Percentiles rank a stretch among this genome's conserved stretches.
phyloP scores from a whole-genome alignment of 164 flowering plant species.

The Vitis labrusca region DNA sequence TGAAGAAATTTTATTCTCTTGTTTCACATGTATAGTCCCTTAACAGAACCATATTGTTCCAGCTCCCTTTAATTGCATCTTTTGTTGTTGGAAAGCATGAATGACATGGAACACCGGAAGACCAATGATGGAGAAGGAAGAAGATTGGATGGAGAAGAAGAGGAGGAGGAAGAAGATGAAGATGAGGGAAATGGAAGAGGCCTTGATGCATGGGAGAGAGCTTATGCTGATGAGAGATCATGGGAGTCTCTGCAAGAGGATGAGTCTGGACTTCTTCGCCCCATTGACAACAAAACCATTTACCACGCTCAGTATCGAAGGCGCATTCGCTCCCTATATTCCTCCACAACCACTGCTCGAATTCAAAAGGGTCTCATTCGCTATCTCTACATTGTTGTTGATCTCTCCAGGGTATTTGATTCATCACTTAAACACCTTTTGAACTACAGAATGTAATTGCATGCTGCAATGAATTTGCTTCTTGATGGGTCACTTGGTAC shows the following conservation, averaged over 20 bases:
- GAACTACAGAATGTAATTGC: neutral
- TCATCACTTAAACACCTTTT: neutral
- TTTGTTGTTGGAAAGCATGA: too few relatives aligned
- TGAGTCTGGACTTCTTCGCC: constrained; percentile 81
- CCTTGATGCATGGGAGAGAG: constrained; percentile 57
- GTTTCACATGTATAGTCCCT: too few relatives aligned
- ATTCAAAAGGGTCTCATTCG: constrained; percentile 94
- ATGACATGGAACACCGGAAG: too few relatives aligned
- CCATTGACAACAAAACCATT: constrained; percentile 60
- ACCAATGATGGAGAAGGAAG: constrained; percentile 20
- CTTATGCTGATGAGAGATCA: constrained; percentile 87
- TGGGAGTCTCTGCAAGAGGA: constrained; percentile 94
- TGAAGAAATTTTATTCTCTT: too few relatives aligned
- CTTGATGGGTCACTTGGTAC: neutral
- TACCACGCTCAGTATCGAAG: constrained; percentile 84
- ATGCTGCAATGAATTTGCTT: neutral
- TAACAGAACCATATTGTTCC: too few relatives aligned
- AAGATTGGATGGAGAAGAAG: constrained; percentile 30
- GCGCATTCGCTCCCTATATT: constrained; percentile 58
- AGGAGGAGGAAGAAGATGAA: constrained; percentile 63
- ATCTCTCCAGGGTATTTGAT: constrained; percentile 73
- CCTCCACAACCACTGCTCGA: constrained; percentile 43
- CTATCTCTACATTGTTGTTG: constrained; percentile 74
- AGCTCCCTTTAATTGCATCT: too few relatives aligned
- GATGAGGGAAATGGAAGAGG: constrained; percentile 49